Percentiles rank a stretch among this genome's conserved stretches.
Conservation (phyloP, 352 stramenopile genomes). For the Globisporangium middletonii region DNA sequence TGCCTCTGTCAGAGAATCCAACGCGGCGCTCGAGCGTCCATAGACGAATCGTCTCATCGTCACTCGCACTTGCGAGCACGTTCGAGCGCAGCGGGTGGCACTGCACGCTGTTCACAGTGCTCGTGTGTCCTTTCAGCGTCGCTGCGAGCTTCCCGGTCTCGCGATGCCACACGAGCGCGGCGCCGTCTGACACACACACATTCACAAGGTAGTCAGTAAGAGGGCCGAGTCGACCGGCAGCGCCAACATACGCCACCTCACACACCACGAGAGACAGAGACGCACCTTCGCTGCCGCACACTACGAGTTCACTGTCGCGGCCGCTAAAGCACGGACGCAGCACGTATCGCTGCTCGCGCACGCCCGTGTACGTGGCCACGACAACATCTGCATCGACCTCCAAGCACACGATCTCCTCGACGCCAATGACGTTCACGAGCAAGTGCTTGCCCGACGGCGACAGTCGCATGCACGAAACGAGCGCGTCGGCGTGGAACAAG, state of each 20-base stretch:
- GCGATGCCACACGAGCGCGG: conserved; percentile 52
- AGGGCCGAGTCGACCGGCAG: not conserved
- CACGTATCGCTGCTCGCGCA: conserved; percentile 60
- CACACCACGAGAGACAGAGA: not conserved
- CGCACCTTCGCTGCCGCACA: conserved; percentile 68
- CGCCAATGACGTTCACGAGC: conserved; percentile 55
- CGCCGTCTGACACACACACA: conserved; percentile 31
- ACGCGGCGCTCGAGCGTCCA: conserved; percentile 21
- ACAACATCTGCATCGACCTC: conserved; percentile 36
- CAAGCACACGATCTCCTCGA: conserved; percentile 53
- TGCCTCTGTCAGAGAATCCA: not conserved
- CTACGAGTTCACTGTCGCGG: conserved; percentile 39
- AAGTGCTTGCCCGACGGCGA: conserved; percentile 41
- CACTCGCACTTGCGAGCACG: conserved; percentile 60
- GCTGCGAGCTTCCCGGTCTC: conserved; percentile 36
- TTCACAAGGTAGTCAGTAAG: not conserved
- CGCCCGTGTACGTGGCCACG: conserved; percentile 41
- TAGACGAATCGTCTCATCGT: conserved; percentile 64
- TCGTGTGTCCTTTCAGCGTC: conserved; percentile 45
- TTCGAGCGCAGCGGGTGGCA: conserved; percentile 42
- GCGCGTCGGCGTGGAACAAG: conserved; percentile 43
- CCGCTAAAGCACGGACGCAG: conserved; percentile 58
- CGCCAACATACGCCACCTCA: not conserved
- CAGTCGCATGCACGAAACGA: conserved; percentile 51
- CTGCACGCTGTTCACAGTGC: conserved; percentile 64